phyloP scores from a whole-genome alignment of 2,329 filamentous ascomycete genomes.

The Zymoseptoria brevis region DNA sequence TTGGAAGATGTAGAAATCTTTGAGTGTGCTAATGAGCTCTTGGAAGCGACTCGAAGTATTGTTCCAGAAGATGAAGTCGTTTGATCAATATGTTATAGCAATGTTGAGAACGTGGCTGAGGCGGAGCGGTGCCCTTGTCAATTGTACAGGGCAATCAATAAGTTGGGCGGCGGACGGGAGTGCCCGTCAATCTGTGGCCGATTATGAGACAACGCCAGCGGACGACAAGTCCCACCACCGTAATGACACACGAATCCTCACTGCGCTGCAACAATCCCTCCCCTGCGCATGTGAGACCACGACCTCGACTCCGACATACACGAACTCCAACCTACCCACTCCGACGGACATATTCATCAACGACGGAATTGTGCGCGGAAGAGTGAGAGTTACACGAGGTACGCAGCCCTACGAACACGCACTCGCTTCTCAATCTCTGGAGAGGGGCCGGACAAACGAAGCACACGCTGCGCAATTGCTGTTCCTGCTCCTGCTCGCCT shows the following conservation, averaged over 20 bases:
- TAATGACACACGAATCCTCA: not conserved
- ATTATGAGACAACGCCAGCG: not conserved
- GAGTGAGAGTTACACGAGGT: not conserved
- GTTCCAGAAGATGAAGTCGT: not conserved
- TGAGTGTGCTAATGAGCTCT: not conserved
- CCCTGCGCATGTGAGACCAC: not conserved
- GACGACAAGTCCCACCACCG: not conserved
- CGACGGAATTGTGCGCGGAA: not conserved
- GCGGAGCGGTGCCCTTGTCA: too few relatives aligned
- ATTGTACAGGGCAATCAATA: too few relatives aligned
- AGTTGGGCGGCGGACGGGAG: too few relatives aligned
- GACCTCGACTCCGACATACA: not conserved
- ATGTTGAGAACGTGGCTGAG: too few relatives aligned
- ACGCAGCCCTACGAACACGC: not conserved
- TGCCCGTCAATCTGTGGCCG: too few relatives aligned
- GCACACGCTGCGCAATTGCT: not conserved
- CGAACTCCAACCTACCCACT: not conserved
- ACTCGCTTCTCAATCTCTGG: not conserved
- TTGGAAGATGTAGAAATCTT: not conserved
- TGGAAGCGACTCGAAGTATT: not conserved
- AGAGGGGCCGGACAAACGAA: not conserved
- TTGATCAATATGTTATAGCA: too few relatives aligned
- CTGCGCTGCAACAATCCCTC: not conserved
- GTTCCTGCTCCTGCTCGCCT: not conserved
- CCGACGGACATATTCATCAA: not conserved